Evolutionary conservation across 768 basidiomycete species (phyloP).

Genomic region (Tephrocybe rancida): DNA sequence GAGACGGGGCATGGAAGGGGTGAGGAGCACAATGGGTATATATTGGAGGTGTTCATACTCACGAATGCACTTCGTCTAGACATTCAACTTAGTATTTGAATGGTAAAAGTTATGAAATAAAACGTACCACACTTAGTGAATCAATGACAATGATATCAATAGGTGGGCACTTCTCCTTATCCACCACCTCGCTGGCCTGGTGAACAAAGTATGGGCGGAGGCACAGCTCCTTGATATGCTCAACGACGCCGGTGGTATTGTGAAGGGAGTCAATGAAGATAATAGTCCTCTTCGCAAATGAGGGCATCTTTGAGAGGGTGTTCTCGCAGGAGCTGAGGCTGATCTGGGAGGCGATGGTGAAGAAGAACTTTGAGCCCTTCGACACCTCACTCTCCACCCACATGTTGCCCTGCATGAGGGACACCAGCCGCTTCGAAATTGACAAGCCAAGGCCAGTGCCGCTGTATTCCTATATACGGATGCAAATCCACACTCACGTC

Average conservation of each 20-base stretch:
- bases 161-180: constrained; percentile 81
- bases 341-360: constrained; percentile 90
- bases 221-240: constrained; percentile 77
- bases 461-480: constrained; percentile 78
- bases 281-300: constrained; percentile 87
- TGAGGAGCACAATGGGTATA: constrained; percentile 92
- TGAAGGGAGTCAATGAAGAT: constrained; percentile 87
- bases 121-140: constrained; percentile 76
- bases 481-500: constrained; percentile 56
- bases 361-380: constrained; percentile 94
- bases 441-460: constrained; percentile 96
- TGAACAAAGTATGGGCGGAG: constrained; percentile 77
- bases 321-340: constrained; percentile 73
- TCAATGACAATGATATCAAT: constrained; percentile 97
- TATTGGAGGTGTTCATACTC: constrained; percentile 95
- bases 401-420: constrained; percentile 97
- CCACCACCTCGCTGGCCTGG: constrained; percentile 77
- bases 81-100: background rate
- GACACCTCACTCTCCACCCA: constrained; percentile 97
- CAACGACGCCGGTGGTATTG: constrained; percentile 75
- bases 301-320: constrained; percentile 77
- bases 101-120: background rate
- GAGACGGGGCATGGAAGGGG: constrained; percentile 74
- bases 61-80: constrained; percentile 84
- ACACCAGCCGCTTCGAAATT: constrained; percentile 96